These are phyloP conservation scores for Pseudogymnoascus pannorum DNA, from an alignment of 2,329 filamentous ascomycete species.

Conservation along the genomic window DNA sequence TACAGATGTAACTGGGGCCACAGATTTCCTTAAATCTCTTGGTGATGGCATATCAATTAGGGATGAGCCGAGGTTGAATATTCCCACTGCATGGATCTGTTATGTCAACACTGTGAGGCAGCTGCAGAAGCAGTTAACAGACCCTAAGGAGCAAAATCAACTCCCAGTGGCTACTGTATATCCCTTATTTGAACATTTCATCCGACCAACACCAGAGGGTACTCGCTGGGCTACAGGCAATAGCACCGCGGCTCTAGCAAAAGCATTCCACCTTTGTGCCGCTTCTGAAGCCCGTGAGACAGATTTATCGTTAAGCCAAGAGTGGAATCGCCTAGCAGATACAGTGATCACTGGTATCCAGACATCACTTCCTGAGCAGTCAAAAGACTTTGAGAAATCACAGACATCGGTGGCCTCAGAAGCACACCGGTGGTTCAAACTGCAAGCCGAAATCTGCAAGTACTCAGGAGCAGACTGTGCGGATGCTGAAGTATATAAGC, in stretches of 20 bases:
- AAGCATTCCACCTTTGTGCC: slow-evolving; percentile 40
- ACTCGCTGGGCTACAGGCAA: slow-evolving; percentile 18
- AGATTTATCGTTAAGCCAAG: slow-evolving; percentile 35
- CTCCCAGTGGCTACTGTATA: slow-evolving; percentile 45
- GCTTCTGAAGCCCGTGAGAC: slow-evolving; percentile 39
- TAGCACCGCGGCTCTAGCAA: slow-evolving; percentile 24
- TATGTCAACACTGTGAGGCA: slow-evolving; percentile 61
- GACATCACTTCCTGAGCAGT: slow-evolving; percentile 72
- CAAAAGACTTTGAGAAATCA: slow-evolving; percentile 65
- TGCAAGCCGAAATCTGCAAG: slow-evolving; percentile 28
- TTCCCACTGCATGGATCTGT: slow-evolving; percentile 62
- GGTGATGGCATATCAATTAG: slow-evolving; percentile 63
- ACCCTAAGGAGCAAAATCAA: slow-evolving; percentile 37
- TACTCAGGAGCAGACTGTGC: slow-evolving; percentile 33
- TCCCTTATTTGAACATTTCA: slow-evolving; percentile 47
- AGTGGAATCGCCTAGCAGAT: slow-evolving; percentile 58
- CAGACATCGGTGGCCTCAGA: slow-evolving; percentile 62
- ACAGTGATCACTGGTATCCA: slow-evolving; percentile 60
- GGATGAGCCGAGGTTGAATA: slow-evolving; percentile 66
- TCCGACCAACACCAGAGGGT: slow-evolving; percentile 28
- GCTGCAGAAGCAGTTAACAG: slow-evolving; percentile 40
- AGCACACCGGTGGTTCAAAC: slow-evolving; percentile 58
- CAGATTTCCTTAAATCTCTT: slow-evolving; percentile 58
- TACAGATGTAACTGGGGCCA: slow-evolving; percentile 44
- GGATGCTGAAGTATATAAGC: slow-evolving; percentile 1